These are phyloP conservation scores for Grosmannia clavigera DNA, from an alignment of 2,329 filamentous ascomycete species.

Conservation along the genomic window DNA sequence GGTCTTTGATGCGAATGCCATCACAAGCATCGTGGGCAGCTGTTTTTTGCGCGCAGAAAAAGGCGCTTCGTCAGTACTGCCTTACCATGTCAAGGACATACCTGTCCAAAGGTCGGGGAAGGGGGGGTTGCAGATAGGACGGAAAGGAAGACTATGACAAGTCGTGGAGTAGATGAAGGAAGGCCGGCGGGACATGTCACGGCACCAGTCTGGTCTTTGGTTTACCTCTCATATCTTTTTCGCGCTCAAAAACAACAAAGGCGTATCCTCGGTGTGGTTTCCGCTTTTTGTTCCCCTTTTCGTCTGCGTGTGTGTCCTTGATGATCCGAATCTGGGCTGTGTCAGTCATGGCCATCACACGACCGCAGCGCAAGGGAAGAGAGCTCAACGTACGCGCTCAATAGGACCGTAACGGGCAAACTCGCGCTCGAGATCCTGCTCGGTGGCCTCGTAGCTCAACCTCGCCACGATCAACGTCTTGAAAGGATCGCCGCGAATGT, in stretches of 20 bases:
- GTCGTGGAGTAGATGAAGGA: constrained; percentile 18
- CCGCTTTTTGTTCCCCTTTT: constrained; percentile 63
- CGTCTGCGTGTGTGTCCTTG: constrained; percentile 57
- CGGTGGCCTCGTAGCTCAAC: constrained; percentile 77
- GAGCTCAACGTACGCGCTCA: constrained; percentile 55
- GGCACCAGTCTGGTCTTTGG: background rate
- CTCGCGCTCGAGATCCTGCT: constrained; percentile 82
- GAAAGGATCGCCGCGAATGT: constrained; percentile 86
- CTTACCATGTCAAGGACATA: constrained; percentile 37
- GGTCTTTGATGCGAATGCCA: constrained; percentile 84
- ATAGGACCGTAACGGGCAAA: constrained; percentile 91
- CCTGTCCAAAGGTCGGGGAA: constrained; percentile 18
- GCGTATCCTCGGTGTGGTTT: constrained; percentile 83
- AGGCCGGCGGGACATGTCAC: constrained; percentile 13
- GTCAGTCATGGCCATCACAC: constrained; percentile 5
- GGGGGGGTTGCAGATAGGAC: constrained; percentile 15
- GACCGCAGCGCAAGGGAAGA: background rate
- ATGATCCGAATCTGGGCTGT: constrained; percentile 68
- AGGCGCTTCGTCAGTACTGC: constrained; percentile 56
- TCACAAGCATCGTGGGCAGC: constrained; percentile 81
- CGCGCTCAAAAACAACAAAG: constrained; percentile 92
- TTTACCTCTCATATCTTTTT: constrained; percentile 99
- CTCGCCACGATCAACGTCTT: constrained; percentile 89
- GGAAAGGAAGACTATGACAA: constrained; percentile 15
- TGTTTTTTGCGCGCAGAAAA: constrained; percentile 46